phyloP scores from a whole-genome alignment of 2,329 filamentous ascomycete species.

The Penicillium sp. region DNA sequence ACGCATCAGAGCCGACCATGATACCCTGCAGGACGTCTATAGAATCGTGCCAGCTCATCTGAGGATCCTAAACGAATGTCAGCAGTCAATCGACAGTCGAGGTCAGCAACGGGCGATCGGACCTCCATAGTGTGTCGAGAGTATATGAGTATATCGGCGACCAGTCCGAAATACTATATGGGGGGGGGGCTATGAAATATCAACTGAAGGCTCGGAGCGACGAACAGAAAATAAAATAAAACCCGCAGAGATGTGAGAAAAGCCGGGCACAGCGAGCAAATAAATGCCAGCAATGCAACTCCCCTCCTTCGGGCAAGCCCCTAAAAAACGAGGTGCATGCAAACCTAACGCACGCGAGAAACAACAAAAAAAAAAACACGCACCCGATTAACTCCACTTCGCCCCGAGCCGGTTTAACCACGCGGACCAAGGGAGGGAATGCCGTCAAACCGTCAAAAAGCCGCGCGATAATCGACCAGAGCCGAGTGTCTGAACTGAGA shows the following conservation, averaged over 20 bases:
- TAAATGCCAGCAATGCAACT: constrained; percentile 11
- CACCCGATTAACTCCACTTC: constrained; percentile 5
- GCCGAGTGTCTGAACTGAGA: constrained; percentile 1
- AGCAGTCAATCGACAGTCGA: neutral
- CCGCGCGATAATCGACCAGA: neutral
- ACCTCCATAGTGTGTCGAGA: constrained; percentile 13
- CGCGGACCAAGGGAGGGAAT: constrained; percentile 14
- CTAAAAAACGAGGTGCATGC: constrained; percentile 16
- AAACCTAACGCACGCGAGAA: constrained; percentile 13
- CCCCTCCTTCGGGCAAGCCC: neutral
- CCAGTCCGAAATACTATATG: neutral
- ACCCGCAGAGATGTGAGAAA: neutral
- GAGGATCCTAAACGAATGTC: neutral
- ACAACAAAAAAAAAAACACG: constrained; percentile 10
- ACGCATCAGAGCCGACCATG: constrained; percentile 18
- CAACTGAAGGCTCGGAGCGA: neutral
- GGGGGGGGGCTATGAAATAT: neutral
- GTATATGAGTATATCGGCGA: neutral
- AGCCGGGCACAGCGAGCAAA: constrained; percentile 2
- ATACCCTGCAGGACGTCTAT: constrained; percentile 35
- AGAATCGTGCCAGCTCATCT: constrained; percentile 23
- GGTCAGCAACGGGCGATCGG: neutral
- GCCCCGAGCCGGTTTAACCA: constrained; percentile 19
- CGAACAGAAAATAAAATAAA: neutral
- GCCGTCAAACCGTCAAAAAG: neutral